Conservation (phyloP, 768 basidiomycete species). For the Sarcodon sp. region DNA sequence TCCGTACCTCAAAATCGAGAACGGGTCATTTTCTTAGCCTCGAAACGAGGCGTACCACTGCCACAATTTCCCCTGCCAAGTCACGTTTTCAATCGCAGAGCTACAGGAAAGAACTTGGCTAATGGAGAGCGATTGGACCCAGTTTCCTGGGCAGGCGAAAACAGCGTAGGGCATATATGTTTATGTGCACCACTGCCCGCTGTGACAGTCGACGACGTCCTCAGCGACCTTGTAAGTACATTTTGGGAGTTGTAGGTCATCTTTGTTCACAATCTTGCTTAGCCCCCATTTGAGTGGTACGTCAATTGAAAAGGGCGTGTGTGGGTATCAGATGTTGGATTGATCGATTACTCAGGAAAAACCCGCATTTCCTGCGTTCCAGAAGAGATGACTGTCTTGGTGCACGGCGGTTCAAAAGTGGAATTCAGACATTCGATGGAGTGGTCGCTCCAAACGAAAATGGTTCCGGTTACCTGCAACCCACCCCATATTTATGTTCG, state of each 20-base stretch:
- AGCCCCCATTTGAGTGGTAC: slow-evolving; percentile 67
- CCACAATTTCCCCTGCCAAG: slow-evolving; percentile 57
- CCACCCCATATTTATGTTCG: slow-evolving; percentile 24
- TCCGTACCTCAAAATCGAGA: slow-evolving; percentile 59
- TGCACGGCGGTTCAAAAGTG: slow-evolving; percentile 20
- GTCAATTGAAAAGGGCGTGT: slow-evolving; percentile 2
- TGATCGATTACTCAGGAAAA: no score
- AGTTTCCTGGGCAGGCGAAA: neutral
- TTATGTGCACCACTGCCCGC: slow-evolving; percentile 40
- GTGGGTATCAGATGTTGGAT: no score
- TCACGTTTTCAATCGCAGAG: slow-evolving; percentile 29
- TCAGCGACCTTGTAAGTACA: slow-evolving; percentile 50
- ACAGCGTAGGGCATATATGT: neutral
- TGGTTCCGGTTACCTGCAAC: slow-evolving; percentile 34
- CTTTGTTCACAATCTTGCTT: neutral
- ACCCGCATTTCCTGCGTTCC: no score
- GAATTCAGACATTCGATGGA: slow-evolving; percentile 36
- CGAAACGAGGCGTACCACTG: slow-evolving; percentile 39
- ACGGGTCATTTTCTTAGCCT: slow-evolving; percentile 59
- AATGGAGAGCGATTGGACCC: slow-evolving; percentile 16
- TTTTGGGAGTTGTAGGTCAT: neutral
- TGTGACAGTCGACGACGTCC: slow-evolving; percentile 53
- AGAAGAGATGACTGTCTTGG: neutral
- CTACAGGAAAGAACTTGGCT: slow-evolving; percentile 26
- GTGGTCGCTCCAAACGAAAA: slow-evolving; percentile 5